Base-by-base conservation (phyloP, 2,329 filamentous ascomycete genomes). In the Orbilia quercus region DNA sequence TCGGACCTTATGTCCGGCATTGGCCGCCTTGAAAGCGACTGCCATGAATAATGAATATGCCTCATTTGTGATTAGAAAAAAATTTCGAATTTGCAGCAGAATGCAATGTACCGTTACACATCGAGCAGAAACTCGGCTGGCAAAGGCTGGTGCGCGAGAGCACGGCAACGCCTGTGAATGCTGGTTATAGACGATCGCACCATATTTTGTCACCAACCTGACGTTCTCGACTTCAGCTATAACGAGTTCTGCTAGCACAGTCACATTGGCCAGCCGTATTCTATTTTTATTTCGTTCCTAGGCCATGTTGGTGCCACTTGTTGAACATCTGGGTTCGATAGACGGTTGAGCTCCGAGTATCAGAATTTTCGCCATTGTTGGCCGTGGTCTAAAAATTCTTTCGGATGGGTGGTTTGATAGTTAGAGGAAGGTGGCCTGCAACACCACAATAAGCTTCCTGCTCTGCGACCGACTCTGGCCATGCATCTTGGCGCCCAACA, bases 291-390 rank as follows among this genome's bases (percentile, higher is more conserved):
- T 5, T 48, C 22, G 48, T 36, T 18, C 23, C 20, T 57, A 55
- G 40, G 48, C 50, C 40, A 44, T 64, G 36, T 54, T 54, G 23
- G 59, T 54, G 9, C n/a, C 36, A 22, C 31, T 12, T 23, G 42
- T 55, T 57, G 48, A 48, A 50, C 18, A 65, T 50, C 50, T 57
- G n/a, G 23, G n/a, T n/a, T n/a, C n/a, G n/a, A 50, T 57, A 65
- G 28, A 34, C 50, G 60, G 16, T 64, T 55, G 36, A 55, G 48
- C 48, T 53, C 25, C 7, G 11, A 12, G 23, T 16, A 25, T 12
- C 44, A 20, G 44, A 64, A 31, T 25, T 50, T 50, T 47, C 31
- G n/a, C 5, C 36, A 6, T 16, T 40, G 36, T 12, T 34, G 31
- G 31, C 31, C 31, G 31, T 34, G 6, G 31, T 6, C 6, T 34